phyloP scores from a whole-genome alignment of 2,329 filamentous ascomycete genomes.

The Knufia petricola region DNA sequence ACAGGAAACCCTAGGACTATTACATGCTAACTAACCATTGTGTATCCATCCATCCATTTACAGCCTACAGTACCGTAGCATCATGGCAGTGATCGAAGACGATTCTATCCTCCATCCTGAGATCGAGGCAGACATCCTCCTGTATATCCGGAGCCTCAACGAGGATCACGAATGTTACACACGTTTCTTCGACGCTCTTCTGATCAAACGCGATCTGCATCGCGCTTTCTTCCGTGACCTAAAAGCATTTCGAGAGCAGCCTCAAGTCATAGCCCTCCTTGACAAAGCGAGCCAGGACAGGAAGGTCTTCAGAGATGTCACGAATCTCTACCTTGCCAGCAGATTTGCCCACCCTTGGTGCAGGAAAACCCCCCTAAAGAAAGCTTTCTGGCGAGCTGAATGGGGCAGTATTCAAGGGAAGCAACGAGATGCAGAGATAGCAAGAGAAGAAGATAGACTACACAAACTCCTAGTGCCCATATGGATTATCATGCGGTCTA shows the following conservation, averaged over 20 bases:
- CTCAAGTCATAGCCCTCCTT: conserved; percentile 11
- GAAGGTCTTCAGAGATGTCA: conserved; percentile 14
- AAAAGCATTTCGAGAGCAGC: conserved; percentile 19
- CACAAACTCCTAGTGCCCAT: conserved; percentile 23
- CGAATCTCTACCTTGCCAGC: conserved; percentile 14
- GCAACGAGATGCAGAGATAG: conserved; percentile 11
- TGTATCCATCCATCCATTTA: background rate
- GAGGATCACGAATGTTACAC: conserved; percentile 17
- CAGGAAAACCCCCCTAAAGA: conserved; percentile 9
- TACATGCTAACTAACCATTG: background rate
- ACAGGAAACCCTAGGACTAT: background rate
- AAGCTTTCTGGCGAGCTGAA: conserved; percentile 10
- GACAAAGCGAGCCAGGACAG: background rate
- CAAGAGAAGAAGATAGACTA: conserved; percentile 19
- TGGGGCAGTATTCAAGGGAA: conserved; percentile 10
- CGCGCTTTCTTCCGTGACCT: conserved; percentile 19
- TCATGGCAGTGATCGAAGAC: conserved; percentile 7
- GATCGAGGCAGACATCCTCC: conserved; percentile 9
- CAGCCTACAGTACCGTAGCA: background rate
- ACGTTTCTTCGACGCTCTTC: conserved; percentile 20
- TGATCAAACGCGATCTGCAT: conserved; percentile 18
- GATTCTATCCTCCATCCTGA: conserved; percentile 7
- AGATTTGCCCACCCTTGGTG: conserved; percentile 23
- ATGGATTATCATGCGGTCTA: conserved; percentile 20
- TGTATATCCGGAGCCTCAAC: conserved; percentile 17